phyloP scores from a whole-genome alignment of 768 basidiomycete species.

The Tephrocybe sp. region DNA sequence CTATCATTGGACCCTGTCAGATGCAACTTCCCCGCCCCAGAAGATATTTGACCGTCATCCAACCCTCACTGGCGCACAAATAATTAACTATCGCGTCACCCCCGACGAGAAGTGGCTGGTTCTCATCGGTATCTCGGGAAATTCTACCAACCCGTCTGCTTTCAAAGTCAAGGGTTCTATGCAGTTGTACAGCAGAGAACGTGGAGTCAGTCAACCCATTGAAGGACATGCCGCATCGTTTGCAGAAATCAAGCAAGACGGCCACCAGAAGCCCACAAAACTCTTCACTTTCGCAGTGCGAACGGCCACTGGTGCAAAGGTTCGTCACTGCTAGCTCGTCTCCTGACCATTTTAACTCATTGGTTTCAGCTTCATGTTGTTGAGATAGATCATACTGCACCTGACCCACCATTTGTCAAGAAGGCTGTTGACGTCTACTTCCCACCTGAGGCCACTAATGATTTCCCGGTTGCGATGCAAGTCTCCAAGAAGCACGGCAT shows the following conservation, averaged over 20 bases:
- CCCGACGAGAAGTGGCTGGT: conserved; percentile 97
- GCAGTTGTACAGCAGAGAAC: conserved; percentile 93
- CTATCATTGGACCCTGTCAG: conserved; percentile 84
- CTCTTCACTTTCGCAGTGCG: conserved; percentile 94
- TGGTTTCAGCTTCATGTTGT: conserved; percentile 86
- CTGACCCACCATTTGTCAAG: conserved; percentile 92
- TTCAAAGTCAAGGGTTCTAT: conserved; percentile 99
- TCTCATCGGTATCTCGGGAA: conserved; percentile 91
- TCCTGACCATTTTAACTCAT: background rate
- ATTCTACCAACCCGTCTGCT: conserved; percentile 87
- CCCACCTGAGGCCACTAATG: conserved; percentile 96
- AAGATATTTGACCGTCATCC: conserved; percentile 97
- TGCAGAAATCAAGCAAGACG: conserved; percentile 88
- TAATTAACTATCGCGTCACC: conserved; percentile 96
- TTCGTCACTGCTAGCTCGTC: conserved; percentile 26
- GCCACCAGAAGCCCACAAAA: conserved; percentile 82
- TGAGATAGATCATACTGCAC: conserved; percentile 94
- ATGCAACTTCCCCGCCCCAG: conserved; percentile 76
- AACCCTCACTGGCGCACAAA: conserved; percentile 91
- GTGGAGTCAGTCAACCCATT: conserved; percentile 95
- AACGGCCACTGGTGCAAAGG: conserved; percentile 98
- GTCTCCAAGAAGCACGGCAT: conserved; percentile 97
- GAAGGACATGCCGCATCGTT: conserved; percentile 99
- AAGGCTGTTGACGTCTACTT: conserved; percentile 99
- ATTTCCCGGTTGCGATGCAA: conserved; percentile 99